A percentile compares a stretch with the other conserved stretches of the same genome.
Evolutionary conservation across 768 basidiomycete genomes (phyloP).

Genomic region (Termitomyces sp.): DNA sequence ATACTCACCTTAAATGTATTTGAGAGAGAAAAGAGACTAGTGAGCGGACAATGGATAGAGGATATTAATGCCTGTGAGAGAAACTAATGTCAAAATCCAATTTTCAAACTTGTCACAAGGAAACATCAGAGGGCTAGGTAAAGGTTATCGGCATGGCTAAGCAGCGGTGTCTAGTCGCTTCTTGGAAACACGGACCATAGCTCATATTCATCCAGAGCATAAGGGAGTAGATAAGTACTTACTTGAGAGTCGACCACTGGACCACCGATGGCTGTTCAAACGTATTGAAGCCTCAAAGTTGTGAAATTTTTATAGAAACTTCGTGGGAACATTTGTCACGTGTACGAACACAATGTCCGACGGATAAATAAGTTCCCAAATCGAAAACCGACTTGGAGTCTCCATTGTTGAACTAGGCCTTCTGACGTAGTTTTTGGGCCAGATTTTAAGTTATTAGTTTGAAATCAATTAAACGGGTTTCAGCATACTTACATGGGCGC

Average conservation of each 20-base stretch:
- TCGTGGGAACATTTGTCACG: slow-evolving; percentile 7
- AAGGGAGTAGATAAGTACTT: neutral
- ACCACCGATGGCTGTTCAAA: neutral
- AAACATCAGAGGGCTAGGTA: slow-evolving; percentile 82
- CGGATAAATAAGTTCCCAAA: neutral
- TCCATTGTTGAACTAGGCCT: neutral
- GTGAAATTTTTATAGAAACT: slow-evolving; percentile 7
- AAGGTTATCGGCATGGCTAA: slow-evolving; percentile 59
- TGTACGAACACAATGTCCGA: neutral
- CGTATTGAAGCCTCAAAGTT: neutral
- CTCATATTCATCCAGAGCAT: slow-evolving; percentile 55
- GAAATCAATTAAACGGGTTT: neutral
- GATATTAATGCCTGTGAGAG: neutral
- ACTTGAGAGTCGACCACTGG: neutral
- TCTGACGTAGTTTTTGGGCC: neutral
- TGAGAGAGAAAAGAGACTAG: neutral
- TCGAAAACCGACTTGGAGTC: neutral
- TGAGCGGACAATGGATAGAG: neutral
- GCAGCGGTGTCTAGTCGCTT: slow-evolving; percentile 84
- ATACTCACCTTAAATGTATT: slow-evolving; percentile 4
- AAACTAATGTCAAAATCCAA: slow-evolving; percentile 7
- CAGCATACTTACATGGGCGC: no score
- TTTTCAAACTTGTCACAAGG: slow-evolving; percentile 53
- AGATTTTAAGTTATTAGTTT: neutral
- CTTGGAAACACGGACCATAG: slow-evolving; percentile 97